phyloP scores from a whole-genome alignment of 1,139 yeast species.

The Lodderomyces elongisporus region DNA sequence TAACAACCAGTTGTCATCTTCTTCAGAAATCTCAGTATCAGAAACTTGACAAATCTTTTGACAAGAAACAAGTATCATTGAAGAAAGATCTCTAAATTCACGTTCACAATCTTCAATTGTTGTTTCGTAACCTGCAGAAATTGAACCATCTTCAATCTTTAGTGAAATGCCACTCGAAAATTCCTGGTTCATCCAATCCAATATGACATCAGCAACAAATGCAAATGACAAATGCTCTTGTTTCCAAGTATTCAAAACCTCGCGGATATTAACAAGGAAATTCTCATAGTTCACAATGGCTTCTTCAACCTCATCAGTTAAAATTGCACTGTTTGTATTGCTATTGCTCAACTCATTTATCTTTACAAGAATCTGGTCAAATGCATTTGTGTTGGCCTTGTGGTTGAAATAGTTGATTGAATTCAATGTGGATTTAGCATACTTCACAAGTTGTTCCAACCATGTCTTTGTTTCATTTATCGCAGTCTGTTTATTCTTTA shows the following conservation, averaged over 20 bases:
- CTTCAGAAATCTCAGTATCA: slow-evolving; percentile 33
- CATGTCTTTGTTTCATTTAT: slow-evolving; percentile 23
- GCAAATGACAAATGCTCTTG: slow-evolving; percentile 19
- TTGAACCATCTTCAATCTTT: neutral
- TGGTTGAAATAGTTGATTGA: slow-evolving; percentile 14
- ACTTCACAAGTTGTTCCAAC: slow-evolving; percentile 49
- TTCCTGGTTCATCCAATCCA: slow-evolving; percentile 30
- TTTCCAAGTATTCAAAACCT: slow-evolving; percentile 26
- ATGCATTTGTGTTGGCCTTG: slow-evolving; percentile 12
- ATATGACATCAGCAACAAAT: slow-evolving; percentile 45
- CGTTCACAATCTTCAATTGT: slow-evolving; percentile 41
- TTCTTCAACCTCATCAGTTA: slow-evolving; percentile 14
- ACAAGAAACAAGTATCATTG: slow-evolving; percentile 59
- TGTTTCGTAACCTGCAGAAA: slow-evolving; percentile 5
- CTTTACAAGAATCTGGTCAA: slow-evolving; percentile 19
- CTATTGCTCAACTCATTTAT: slow-evolving; percentile 9
- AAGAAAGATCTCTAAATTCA: slow-evolving; percentile 48
- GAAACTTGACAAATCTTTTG: slow-evolving; percentile 49
- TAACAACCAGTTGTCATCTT: slow-evolving; percentile 63
- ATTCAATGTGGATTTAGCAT: slow-evolving; percentile 30
- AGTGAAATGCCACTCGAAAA: neutral
- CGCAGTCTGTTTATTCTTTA: slow-evolving; percentile 10
- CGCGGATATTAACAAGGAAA: slow-evolving; percentile 16
- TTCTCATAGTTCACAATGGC: slow-evolving; percentile 19
- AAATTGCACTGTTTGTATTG: slow-evolving; percentile 4